These are phyloP conservation scores for Litsea cubeba DNA, from an alignment of 164 flowering plant species.

Conservation along the genomic window DNA sequence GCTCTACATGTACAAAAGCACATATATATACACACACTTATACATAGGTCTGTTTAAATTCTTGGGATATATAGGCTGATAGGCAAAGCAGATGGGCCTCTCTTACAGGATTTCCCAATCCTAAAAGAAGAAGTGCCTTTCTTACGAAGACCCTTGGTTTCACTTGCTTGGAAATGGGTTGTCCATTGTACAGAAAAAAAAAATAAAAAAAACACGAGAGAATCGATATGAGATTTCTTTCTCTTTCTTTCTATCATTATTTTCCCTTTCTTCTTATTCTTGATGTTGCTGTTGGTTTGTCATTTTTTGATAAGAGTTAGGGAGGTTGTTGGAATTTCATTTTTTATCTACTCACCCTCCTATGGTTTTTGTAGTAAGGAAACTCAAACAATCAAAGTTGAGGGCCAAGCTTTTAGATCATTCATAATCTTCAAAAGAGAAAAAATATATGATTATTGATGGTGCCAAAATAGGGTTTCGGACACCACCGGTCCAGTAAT, in stretches of 20 bases:
- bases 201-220: not conserved
- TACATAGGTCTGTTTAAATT: not conserved
- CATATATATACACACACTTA: not conserved
- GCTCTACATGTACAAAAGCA: slow-evolving; percentile 7
- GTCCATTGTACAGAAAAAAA: not conserved
- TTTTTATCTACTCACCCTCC: not conserved
- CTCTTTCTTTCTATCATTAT: not conserved
- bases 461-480: too few species aligned
- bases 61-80: not conserved
- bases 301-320: slow-evolving; percentile 32
- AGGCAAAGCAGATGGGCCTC: not conserved
- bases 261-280: not conserved
- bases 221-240: not conserved
- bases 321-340: not conserved
- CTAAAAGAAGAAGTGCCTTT: not conserved
- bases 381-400: not conserved
- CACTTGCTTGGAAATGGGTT: not conserved
- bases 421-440: not conserved
- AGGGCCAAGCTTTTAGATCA: not conserved
- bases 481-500: too few species aligned
- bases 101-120: not conserved
- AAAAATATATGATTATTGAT: too few species aligned
- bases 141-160: not conserved
- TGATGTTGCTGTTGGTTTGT: slow-evolving; percentile 29
- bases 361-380: not conserved